phyloP scores from a whole-genome alignment of 2,329 filamentous ascomycete genomes.

The Peltaster fructicola region DNA sequence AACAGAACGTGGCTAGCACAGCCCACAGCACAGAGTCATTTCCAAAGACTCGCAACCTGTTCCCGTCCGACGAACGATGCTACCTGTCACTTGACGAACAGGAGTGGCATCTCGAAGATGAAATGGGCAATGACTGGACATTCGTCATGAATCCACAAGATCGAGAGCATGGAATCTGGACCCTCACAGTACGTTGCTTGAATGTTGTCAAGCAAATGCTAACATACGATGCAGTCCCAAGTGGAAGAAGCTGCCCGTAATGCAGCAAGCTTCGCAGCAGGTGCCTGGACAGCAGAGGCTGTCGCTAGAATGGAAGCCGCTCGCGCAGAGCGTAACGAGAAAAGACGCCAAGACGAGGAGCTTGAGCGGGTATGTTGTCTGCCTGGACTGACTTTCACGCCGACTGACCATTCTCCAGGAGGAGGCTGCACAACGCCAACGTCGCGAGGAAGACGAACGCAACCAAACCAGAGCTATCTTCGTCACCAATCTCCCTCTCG shows the following conservation, averaged over 20 bases:
- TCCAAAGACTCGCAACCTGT: no score
- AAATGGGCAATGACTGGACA: conserved; percentile 70
- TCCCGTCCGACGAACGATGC: no score
- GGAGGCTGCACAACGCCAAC: conserved; percentile 22
- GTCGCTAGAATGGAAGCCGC: conserved; percentile 36
- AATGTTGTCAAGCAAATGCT: conserved; percentile 1
- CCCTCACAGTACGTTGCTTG: neutral
- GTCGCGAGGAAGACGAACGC: conserved; percentile 24
- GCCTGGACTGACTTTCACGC: neutral
- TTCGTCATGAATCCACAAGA: conserved; percentile 23
- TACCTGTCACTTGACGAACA: no score
- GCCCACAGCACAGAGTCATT: no score
- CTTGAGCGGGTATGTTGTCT: conserved; percentile 7
- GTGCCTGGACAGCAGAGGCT: conserved; percentile 41
- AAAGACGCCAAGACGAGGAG: conserved; percentile 21
- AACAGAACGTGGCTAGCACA: no score
- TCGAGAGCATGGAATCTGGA: conserved; percentile 3
- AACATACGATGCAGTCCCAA: conserved; percentile 1
- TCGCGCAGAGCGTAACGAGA: conserved; percentile 21
- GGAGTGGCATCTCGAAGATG: conserved; percentile 73
- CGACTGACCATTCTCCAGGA: conserved; percentile 1
- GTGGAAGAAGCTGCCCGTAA: conserved; percentile 2
- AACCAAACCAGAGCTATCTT: conserved; percentile 77
- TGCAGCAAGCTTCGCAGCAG: conserved; percentile 15
- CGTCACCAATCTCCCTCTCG: conserved; percentile 68